Base-by-base conservation (phyloP, 2,329 filamentous ascomycete species). In the Colletotrichum sp. region DNA sequence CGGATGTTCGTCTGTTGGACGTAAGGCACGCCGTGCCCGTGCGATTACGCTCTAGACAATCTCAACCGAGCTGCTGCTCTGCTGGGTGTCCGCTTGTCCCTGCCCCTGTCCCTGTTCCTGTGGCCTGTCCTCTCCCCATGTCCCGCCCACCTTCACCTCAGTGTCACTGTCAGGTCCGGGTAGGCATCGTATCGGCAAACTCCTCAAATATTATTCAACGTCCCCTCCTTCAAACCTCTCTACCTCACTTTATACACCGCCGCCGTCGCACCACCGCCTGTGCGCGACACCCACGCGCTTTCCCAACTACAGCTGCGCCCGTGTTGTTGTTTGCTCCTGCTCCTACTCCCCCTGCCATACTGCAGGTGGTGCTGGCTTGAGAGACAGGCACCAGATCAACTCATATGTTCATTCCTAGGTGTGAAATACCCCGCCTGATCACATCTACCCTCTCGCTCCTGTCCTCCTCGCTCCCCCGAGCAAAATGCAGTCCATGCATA, bases 401-500 rank as follows among this genome's bases (percentile, higher is more conserved):
- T 48, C 38, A 18, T n/a, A 48, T 48, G 16, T n/a, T 48, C 38
- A 61, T 61, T 61, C 30, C 32, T 64, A 28, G 12, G 60, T 34
- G 57, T 28, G 57, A 28, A 61, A 26, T 28, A n/a, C 26, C 28
- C 28, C 24, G 30, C 18, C 61, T 38, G 8, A 18, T 66, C 58
- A 18, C 63, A n/a, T 36, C 15, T 24, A 21, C 26, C 16, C 21
- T 63, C 18, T 24, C 24, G 15, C 26, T 67, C 21, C 26, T 38
- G 28, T 24, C 16, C 48, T 58, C 32, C 21, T 28, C 34, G 10
- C 48, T n/a, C 26, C 26, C 57, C 60, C 34, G 71, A 80, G 58
- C 58, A 89, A 80, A 61, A 94, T 94, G 93, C 92, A 94, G 83
- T 91, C 91, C 60, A 90, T 97, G 85, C 93, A 96, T 82, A 89